Evolutionary conservation across 441 rosid species (phyloP), one percentile per base, ranked within the genome.

Genomic region (Bocquillonia castaneifolia): DNA sequence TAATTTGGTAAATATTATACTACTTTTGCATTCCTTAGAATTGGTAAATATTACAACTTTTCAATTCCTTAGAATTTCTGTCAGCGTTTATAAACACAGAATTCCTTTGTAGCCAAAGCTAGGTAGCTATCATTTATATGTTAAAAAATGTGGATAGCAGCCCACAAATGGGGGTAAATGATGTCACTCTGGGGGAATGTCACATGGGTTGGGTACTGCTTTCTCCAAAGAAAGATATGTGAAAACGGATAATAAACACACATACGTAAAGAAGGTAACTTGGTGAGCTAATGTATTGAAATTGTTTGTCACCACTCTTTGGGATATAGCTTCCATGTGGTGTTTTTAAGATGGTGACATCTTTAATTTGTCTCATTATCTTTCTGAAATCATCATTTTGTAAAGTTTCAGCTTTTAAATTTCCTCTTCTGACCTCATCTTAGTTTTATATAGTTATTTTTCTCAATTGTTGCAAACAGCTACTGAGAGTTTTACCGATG

Each of bases 401-500:
- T 5, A 29, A 63, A 10, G 26, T 32, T 9, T 47, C 40, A 45
- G 40, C 37, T 42, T 34, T n/a, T 29, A 18, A 10, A 10, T 64
- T 8, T 28, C 28, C 13, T 28, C 48, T 10, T 60, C 8, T 32
- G 9, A 14, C 15, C 23, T 5, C 15, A 7, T 40, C 23, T 18
- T 25, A 22, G 13, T 34, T 61, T 59, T 39, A 61, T 6, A 15
- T 31, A 32, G 36, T 32, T 13, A 22, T 50, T 32, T 28, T 10
- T 39, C 40, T 62, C 63, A 37, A 25, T 17, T 51, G 26, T 55
- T 26, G 6, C 28, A 50, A 72, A 65, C 10, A 34, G 37, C 17
- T 23, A 63, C 62, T 70, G 34, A 60, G 9, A 44, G 36, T 42
- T 13, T 53, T 5, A 7, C 18, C 48, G 67, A 74, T 67, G 32